Percentiles rank a stretch among this genome's conserved stretches.
These are phyloP conservation scores for Elsinoe perseae DNA, from an alignment of 2,329 filamentous ascomycete species.

Conservation along the genomic window DNA sequence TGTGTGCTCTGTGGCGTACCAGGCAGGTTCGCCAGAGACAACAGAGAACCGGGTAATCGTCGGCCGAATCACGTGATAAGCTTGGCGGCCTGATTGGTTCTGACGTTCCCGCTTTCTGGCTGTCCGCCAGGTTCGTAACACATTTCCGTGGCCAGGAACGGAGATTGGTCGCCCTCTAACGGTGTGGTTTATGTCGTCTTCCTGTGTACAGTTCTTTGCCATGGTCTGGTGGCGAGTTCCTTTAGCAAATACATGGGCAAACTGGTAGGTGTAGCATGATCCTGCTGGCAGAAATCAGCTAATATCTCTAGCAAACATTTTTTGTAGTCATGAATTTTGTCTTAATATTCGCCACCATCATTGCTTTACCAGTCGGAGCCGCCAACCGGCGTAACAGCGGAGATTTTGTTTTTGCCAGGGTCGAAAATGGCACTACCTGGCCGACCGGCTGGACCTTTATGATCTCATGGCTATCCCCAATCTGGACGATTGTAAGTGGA, in stretches of 20 bases:
- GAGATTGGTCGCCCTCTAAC: conserved; percentile 48
- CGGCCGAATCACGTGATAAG: too few relatives aligned
- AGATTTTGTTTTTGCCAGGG: conserved; percentile 49
- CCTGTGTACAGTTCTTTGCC: conserved; percentile 45
- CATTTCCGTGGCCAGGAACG: conserved; percentile 50
- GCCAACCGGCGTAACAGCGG: conserved; percentile 34
- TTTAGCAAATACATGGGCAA: conserved; percentile 51
- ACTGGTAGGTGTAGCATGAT: conserved; percentile 27
- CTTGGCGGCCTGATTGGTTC: too few relatives aligned
- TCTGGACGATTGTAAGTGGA: conserved; percentile 47
- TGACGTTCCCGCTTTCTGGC: too few relatives aligned
- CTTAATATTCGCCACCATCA: conserved; percentile 48
- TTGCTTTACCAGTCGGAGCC: conserved; percentile 47
- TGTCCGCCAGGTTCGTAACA: too few relatives aligned
- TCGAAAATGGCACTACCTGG: conserved; percentile 52
- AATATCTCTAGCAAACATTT: conserved; percentile 41
- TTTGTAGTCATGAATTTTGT: conserved; percentile 50
- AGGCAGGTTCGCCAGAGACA: too few relatives aligned
- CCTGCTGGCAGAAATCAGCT: background rate
- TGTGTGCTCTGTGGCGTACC: too few relatives aligned
- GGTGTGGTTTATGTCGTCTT: conserved; percentile 53
- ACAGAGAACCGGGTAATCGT: too few relatives aligned
- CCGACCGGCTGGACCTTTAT: conserved; percentile 45
- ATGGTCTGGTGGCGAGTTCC: conserved; percentile 48
- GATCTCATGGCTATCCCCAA: conserved; percentile 52